Percentiles rank a stretch among this genome's conserved stretches.
Conservation (phyloP, 345 rosid genomes). For the Melaleuca quinquenervia region DNA sequence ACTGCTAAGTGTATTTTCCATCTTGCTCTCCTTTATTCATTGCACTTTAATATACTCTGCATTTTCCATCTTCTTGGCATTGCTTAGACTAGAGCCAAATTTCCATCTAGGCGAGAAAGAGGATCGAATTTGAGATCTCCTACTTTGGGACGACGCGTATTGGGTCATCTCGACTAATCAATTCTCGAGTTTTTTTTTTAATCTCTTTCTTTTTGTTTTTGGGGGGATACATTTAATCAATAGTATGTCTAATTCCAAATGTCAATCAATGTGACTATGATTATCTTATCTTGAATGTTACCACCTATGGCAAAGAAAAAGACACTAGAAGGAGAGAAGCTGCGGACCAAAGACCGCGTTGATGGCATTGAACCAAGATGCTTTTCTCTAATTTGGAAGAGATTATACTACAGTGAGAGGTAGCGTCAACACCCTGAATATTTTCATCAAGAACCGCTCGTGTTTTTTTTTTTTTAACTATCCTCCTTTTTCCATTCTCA, state of each 20-base stretch:
- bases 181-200: background rate
- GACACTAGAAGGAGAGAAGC: background rate
- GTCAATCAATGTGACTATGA: background rate
- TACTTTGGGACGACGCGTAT: background rate
- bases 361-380: background rate
- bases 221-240: background rate
- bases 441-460: background rate
- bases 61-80: background rate
- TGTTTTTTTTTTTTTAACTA: background rate
- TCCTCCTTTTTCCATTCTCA: background rate
- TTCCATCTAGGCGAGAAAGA: background rate
- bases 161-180: background rate
- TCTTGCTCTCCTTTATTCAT: background rate
- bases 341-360: background rate
- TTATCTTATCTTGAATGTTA: background rate
- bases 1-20: background rate
- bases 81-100: background rate
- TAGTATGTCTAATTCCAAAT: background rate
- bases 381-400: background rate
- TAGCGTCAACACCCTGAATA: background rate
- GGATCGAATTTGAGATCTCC: background rate
- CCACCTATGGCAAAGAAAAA: background rate
- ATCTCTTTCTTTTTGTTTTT: background rate
- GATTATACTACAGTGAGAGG: background rate
- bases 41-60: background rate